Evolutionary conservation across 306 rosid species (phyloP).

Genomic region (Fragaria ananassa): DNA sequence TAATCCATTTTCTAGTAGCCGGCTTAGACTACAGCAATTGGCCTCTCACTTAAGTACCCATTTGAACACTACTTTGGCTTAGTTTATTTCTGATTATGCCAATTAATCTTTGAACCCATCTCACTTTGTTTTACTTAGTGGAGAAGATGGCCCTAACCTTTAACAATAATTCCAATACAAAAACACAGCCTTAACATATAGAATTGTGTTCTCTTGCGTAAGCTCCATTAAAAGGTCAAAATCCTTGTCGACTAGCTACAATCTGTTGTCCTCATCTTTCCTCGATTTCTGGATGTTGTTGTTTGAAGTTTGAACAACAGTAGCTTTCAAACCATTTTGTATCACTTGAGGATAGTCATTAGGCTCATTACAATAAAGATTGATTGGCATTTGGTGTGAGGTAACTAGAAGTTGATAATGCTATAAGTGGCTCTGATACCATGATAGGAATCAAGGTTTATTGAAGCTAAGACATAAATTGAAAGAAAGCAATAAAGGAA

Average conservation of each 20-base stretch:
- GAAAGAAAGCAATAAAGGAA: too few species aligned
- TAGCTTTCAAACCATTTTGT: background rate
- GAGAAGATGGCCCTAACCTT: constrained; percentile 31
- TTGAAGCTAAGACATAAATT: too few species aligned
- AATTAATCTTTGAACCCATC: constrained; percentile 26
- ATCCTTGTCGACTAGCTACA: constrained; percentile 28
- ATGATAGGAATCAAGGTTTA: too few species aligned
- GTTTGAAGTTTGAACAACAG: constrained; percentile 13
- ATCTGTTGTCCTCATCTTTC: constrained; percentile 27
- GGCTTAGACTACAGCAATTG: background rate
- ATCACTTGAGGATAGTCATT: too few species aligned
- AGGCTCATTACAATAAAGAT: background rate
- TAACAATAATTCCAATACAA: constrained; percentile 27
- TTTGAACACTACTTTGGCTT: constrained; percentile 25
- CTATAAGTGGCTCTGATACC: too few species aligned
- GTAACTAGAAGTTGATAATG: too few species aligned
- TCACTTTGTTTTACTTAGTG: constrained; percentile 59
- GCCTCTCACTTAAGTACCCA: constrained; percentile 5
- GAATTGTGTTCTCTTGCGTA: constrained; percentile 15
- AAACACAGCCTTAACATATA: background rate
- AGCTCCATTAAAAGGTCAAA: constrained; percentile 34
- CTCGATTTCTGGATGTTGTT: constrained; percentile 32
- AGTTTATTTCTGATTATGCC: constrained; percentile 6
- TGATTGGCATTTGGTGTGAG: constrained; percentile 10
- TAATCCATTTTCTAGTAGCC: constrained; percentile 3